Base-by-base conservation (phyloP, 495 filamentous ascomycete species). In the Aspergillus baeticus region DNA sequence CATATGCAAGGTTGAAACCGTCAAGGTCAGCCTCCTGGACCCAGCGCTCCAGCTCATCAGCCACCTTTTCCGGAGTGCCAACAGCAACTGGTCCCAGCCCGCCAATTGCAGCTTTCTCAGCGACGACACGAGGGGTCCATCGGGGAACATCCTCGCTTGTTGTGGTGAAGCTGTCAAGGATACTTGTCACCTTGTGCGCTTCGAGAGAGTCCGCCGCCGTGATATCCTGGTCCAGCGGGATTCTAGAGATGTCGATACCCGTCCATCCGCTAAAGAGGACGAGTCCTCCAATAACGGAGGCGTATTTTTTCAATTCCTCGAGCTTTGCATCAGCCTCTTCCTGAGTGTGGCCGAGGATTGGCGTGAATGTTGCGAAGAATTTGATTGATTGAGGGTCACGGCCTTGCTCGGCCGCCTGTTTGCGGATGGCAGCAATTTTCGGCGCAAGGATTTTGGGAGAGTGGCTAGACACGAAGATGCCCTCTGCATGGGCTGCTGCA, bases 231-330 rank as follows among this genome's bases (percentile, higher is more conserved):
- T 86, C 83, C 1, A 82, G 51, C 0, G 80, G 77, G 45, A 81
- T 75, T 43, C 71, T 73, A n/a, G 74, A 80, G 39, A 87, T 73
- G 54, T 86, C 84, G 39, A 86, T 80, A 2, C 83, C 82, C 13
- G 83, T 85, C 81, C 82, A 87, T 14, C 83, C 82, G 34, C 75
- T 74, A 54, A 87, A 82, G 7, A 86, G 69, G 0, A 82, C 84
- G 31, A 87, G 61, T 0, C 79, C 83, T n/a, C 82, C 83, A 23
- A 80, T 65, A 2, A 76, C 74, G 1, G 76, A 79, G 3, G 76
- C 81, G 49, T 84, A 77, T 34, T 77, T 76, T 51, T 76, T 70
- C 21, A 78, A 55, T 47, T 82, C 79, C 8, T 72, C 72, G 50
- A 79, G 76, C 56, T 86, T 86, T 1, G 57, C 75, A 42, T 63